A percentile compares a stretch with the other conserved stretches of the same genome.
These are phyloP conservation scores for Boehmeria nivea DNA, from an alignment of 306 rosid species.

Conservation along the genomic window DNA sequence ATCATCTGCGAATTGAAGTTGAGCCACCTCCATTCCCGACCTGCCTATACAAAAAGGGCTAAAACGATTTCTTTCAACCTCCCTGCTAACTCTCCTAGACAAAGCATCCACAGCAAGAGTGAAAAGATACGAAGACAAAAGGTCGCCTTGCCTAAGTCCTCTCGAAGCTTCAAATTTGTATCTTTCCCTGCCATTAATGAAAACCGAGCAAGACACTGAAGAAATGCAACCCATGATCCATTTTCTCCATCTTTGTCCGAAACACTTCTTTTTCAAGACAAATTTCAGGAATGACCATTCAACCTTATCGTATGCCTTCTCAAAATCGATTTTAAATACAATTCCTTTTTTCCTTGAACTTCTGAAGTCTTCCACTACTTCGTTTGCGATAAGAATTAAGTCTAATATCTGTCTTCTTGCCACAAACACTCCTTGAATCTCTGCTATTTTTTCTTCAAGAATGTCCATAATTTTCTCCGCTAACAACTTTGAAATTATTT, in stretches of 20 bases:
- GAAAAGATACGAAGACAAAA: neutral
- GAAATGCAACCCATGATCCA: neutral
- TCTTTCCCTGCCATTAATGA: neutral
- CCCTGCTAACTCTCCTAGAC: neutral
- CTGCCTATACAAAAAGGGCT: neutral
- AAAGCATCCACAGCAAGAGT: neutral
- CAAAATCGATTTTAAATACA: neutral
- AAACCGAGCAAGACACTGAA: neutral
- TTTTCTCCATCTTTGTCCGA: neutral
- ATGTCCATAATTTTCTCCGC: neutral
- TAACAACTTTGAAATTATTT: neutral
- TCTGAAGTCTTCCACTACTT: neutral
- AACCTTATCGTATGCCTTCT: neutral
- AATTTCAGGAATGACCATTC: neutral
- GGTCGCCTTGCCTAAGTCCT: neutral
- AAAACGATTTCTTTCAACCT: accelerated
- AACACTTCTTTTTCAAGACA: neutral
- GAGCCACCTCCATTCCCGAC: neutral
- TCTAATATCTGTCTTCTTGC: neutral
- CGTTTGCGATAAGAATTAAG: neutral
- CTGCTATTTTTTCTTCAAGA: neutral
- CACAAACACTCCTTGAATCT: neutral
- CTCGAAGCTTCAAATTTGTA: neutral
- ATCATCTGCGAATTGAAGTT: neutral
- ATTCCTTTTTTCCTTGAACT: neutral